These are phyloP conservation scores for Mycogone perniciosa DNA, from an alignment of 2,329 filamentous ascomycete genomes.

Conservation along the genomic window DNA sequence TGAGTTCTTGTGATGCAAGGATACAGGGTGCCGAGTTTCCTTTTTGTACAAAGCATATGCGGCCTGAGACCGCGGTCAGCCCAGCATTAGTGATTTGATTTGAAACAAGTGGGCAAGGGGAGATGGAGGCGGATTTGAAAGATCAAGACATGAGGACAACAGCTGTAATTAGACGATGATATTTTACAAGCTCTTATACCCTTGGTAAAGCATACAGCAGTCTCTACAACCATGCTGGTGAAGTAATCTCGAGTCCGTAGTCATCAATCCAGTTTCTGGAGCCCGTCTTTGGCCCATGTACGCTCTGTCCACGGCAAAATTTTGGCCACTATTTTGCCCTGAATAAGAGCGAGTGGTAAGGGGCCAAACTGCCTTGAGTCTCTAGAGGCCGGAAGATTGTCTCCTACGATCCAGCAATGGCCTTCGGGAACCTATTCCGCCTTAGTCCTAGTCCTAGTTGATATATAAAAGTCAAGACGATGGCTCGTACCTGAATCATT, in stretches of 20 bases:
- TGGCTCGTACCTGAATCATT: conserved; percentile 57
- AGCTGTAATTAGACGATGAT: conserved; percentile 31
- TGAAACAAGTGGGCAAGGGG: conserved; percentile 7
- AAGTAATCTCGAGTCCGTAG: too few species aligned
- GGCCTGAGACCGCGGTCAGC: conserved; percentile 19
- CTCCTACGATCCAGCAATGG: conserved; percentile 86
- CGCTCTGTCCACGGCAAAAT: conserved; percentile 46
- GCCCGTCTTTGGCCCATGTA: conserved; percentile 41
- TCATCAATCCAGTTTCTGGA: conserved; percentile 26
- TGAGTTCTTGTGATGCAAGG: conserved; percentile 9
- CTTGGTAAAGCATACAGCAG: neutral
- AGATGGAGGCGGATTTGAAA: conserved; percentile 12
- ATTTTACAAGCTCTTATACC: conserved; percentile 19
- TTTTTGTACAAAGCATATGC: conserved; percentile 32
- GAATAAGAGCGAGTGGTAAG: conserved; percentile 75
- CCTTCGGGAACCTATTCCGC: conserved; percentile 68
- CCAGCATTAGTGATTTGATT: conserved; percentile 21
- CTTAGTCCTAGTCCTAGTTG: neutral
- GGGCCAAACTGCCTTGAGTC: conserved; percentile 87
- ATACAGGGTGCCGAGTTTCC: conserved; percentile 17
- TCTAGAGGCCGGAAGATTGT: conserved; percentile 76
- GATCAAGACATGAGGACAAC: conserved; percentile 14
- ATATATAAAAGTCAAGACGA: neutral
- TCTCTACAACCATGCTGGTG: neutral
- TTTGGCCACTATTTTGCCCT: conserved; percentile 72